These are phyloP conservation scores for Xylaria sp. DNA, from an alignment of 2,329 filamentous ascomycete genomes.

Conservation along the genomic window DNA sequence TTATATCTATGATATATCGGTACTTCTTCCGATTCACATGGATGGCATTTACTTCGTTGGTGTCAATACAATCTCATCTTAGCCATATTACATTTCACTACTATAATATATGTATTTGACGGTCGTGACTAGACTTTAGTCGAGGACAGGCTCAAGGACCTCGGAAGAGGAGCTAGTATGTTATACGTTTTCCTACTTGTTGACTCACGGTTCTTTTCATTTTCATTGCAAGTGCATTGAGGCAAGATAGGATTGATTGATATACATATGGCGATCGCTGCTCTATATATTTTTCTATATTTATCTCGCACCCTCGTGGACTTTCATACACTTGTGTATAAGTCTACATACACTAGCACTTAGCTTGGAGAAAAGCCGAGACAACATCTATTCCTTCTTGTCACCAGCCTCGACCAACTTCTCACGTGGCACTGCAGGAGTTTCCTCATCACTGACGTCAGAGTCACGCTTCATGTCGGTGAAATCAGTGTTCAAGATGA, in stretches of 20 bases:
- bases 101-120: background rate
- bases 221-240: background rate
- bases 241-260: background rate
- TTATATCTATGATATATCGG: background rate
- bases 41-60: background rate
- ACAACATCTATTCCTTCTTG: conserved; percentile 32
- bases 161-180: background rate
- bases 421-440: conserved; percentile 52
- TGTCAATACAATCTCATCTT: background rate
- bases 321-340: background rate
- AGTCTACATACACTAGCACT: background rate
- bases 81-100: background rate
- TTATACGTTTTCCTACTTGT: background rate
- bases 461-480: conserved; percentile 46
- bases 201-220: background rate
- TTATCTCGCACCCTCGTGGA: background rate
- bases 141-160: background rate
- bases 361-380: background rate
- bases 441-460: conserved; percentile 45
- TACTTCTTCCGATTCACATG: background rate
- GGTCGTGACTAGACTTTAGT: background rate
- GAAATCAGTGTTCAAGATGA: conserved; percentile 46
- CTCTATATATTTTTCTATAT: conserved; percentile 1
- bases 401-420: conserved; percentile 66
- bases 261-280: conserved; percentile 5